Evolutionary conservation across 768 basidiomycete species (phyloP), one percentile per base, ranked within the genome.

Genomic region (Pulveroboletus ravenelii): DNA sequence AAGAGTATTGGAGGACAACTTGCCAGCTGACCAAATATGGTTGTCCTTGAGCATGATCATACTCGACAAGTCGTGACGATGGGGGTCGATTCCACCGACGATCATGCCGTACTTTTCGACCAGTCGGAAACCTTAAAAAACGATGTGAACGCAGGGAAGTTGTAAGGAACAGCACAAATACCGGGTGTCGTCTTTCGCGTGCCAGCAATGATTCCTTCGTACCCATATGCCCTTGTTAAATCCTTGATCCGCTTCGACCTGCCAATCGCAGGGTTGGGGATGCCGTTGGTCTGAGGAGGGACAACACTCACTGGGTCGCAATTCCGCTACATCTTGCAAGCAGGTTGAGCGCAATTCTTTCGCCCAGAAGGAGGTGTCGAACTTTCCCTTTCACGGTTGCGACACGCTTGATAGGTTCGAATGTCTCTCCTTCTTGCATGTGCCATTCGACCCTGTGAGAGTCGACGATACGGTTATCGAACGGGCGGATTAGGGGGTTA

Each of bases 11-110:
- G 5, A 41, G 32, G 23, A 36, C 34, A 27, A 56, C 76, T 53
- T 62, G 85, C 93, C 93, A 38, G 85, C 89, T 3, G 93, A 95
- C 94, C 93, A 97, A 64, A 98, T 90, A 65, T 99, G 96, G 66
- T 99, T 99, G 62, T 99, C 96, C 70, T 98, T 98, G 62, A 99
- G 81, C 96, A 99, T 99, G 63, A 99, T 94, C 96, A 99, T 98
- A 65, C 89, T 90, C 27, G 90, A 93, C n/a, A 98, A 77, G 68
- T 98, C 94, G 58, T 96, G 87, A 20, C 96, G 82, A 73, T 99
- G 96, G 9, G 90, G 74, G 65, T 99, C 95, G 60, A 97, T 87
- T 6, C 96, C 96, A 15, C 96, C 96, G 13, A 98, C 91, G 40
- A 98, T 71, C 96, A 99, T 98, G 4, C 86, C 96, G 65, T 99